Conservation (phyloP, 345 rosid species). For the Dipteronia sinensis region DNA sequence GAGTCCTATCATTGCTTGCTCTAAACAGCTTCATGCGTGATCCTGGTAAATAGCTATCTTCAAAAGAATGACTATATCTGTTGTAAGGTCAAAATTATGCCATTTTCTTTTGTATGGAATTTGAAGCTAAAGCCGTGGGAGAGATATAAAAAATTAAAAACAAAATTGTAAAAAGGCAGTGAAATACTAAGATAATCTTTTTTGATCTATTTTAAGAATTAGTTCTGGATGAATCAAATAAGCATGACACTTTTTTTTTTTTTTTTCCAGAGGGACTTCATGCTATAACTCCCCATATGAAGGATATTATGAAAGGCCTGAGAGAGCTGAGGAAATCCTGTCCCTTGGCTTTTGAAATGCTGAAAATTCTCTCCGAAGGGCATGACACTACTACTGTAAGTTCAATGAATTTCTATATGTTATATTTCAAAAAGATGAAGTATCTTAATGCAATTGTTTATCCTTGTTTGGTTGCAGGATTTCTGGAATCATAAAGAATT, state of each 20-base stretch:
- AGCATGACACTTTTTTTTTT: conserved; percentile 12
- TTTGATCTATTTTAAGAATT: neutral
- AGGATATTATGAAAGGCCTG: conserved; percentile 57
- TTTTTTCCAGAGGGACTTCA: conserved; percentile 47
- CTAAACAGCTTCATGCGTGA: conserved; percentile 58
- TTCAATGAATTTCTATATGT: conserved; percentile 9
- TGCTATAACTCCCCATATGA: conserved; percentile 47
- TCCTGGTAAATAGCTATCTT: conserved; percentile 41
- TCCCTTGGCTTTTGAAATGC: conserved; percentile 56
- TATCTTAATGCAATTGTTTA: neutral
- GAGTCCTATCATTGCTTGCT: conserved; percentile 62
- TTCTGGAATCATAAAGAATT: conserved; percentile 70
- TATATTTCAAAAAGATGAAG: conserved; percentile 11
- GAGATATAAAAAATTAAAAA: neutral
- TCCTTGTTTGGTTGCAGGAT: conserved; percentile 42
- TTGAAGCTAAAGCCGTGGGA: conserved; percentile 2
- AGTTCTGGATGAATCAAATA: neutral
- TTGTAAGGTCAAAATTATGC: neutral
- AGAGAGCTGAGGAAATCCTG: conserved; percentile 65
- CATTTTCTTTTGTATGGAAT: neutral
- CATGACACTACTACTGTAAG: conserved; percentile 62
- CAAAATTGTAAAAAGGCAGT: neutral
- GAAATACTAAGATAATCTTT: neutral
- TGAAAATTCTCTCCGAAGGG: conserved; percentile 57
- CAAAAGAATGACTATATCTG: neutral